phyloP scores from a whole-genome alignment of 768 basidiomycete genomes.

The Trametes cinnabarina region DNA sequence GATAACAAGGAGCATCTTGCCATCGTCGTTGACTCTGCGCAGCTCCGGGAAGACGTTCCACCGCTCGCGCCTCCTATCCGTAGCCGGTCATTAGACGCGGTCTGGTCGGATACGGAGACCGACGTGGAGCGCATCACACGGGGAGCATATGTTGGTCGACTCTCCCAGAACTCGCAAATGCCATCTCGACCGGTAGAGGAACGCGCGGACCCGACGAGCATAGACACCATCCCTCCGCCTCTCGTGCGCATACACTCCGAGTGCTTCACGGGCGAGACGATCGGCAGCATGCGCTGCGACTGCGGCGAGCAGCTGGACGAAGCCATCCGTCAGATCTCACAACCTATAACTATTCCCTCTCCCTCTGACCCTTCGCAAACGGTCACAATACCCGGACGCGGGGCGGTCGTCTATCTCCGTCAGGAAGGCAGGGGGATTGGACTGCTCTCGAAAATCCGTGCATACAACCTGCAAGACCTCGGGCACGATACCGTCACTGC shows the following conservation, averaged over 20 bases:
- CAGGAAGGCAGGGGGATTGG: constrained; percentile 99
- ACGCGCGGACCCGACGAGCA: constrained; percentile 11
- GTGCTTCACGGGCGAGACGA: constrained; percentile 97
- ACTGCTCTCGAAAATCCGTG: constrained; percentile 89
- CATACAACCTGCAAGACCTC: constrained; percentile 96
- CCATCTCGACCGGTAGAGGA: constrained; percentile 30
- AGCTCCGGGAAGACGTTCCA: constrained; percentile 53
- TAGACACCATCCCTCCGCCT: constrained; percentile 57
- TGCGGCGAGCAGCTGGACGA: constrained; percentile 99
- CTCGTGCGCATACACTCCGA: constrained; percentile 96
- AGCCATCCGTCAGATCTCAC: constrained; percentile 86
- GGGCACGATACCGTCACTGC: constrained; percentile 99
- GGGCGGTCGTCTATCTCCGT: constrained; percentile 91
- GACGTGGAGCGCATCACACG: constrained; percentile 90
- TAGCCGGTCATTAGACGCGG: constrained; percentile 74
- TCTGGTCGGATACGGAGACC: constrained; percentile 84
- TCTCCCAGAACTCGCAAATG: constrained; percentile 51
- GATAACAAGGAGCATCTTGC: constrained; percentile 96
- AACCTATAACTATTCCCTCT: constrained; percentile 52
- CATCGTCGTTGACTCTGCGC: constrained; percentile 89
- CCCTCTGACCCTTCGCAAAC: constrained; percentile 27
- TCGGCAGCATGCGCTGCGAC: constrained; percentile 98
- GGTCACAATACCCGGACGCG: constrained; percentile 73
- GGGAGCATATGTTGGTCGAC: constrained; percentile 88
- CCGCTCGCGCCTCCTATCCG: constrained; percentile 57